Evolutionary conservation across 768 basidiomycete genomes (phyloP), one percentile per base, ranked within the genome.

Genomic region (Lactarius trivialis): DNA sequence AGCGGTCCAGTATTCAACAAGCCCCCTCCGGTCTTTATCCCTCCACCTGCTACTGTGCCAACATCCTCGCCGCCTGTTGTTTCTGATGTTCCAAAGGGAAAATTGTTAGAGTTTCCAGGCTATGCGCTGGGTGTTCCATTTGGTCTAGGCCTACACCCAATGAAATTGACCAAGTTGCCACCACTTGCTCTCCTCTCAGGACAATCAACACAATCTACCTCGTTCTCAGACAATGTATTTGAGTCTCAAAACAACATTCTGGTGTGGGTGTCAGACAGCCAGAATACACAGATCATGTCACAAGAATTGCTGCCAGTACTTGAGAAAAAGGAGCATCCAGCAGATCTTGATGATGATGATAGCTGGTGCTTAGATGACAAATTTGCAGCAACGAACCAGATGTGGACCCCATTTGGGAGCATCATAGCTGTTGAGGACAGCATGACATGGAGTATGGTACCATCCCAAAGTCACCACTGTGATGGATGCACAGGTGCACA

Each of bases 281-380:
- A 89, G 70, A 85, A 86, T 26, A 83, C 82, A 0, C 80, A 81
- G 43, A 78, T 78, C 59, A 79, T 78, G 3, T 72, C 70, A 4
- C 64, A 64, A 15, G 68, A 70, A 54, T 67, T 68, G 15, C 67
- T 53, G 24, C 36, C 43, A 2, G 52, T 55, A 2, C 43, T 45
- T 21, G 67, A 68, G 19, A 64, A 58, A 41, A 30, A 67, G 69
- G 60, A 73, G 71, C 60, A 33, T 66, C 74, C 17, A 1, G 70
- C 78, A 53, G 80, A 84, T 57, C 63, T 72, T 15, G 83, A 85
- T 51, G 85, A 85, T 56, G 79, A 80, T 11, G 88, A 90, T 68
- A 89, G 88, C 69, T 91, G 88, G 88, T 86, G 85, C 11, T 73
- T 88, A 30, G 83, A 87, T 43, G 86, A 86, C 65, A 86, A 84